Base-by-base conservation (phyloP, 2,329 filamentous ascomycete species). In the Herpotrichia juniperi region DNA sequence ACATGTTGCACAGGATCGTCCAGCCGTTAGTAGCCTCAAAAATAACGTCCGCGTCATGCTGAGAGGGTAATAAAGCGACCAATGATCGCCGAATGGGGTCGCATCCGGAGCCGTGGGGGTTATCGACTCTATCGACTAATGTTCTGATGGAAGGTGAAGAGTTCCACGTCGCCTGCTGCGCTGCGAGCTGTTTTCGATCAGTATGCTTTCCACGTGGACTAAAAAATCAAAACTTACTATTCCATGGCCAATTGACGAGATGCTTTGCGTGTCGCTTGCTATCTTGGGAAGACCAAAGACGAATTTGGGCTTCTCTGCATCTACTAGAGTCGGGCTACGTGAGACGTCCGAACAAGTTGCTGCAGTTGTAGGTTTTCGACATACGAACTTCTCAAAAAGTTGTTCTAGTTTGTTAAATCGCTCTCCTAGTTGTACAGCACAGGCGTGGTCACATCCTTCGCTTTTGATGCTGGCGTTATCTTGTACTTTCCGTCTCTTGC, bases 11-110 rank as follows among this genome's bases (percentile, higher is more conserved):
- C 16, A 72, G 47, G 16, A 69, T 68, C 64, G 67, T 73, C 69
- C 70, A 73, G 19, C 67, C 67, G 43, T 73, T 72, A 1, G 68
- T 68, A 2, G 67, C 70, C 46, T 70, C 67, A 25, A 72, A 72
- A 14, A 73, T 69, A 46, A 72, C 60, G 42, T 72, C 60, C 30
- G 70, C 67, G 57, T 73, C 70, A 39, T 68, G 61, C 51, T 73
- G 70, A 10, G 69, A 71, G 0, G 70, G 70, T 22, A 73, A 46
- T n/a, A 72, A 54, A 10, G 61, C 64, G 7, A 54, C 48, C 30
- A 73, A 44, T 12, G 59, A 56, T 28, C 54, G 61, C 32, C 64
- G 69, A 1, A 56, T 43, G 8, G 54, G 42, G 30, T 71, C 70
- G 25, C 32, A 32, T 10, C n/a, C 46, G 10, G 56, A 32, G 9